Base-by-base conservation (phyloP, 2,329 filamentous ascomycete species). In the Aureobasidium namibiae region DNA sequence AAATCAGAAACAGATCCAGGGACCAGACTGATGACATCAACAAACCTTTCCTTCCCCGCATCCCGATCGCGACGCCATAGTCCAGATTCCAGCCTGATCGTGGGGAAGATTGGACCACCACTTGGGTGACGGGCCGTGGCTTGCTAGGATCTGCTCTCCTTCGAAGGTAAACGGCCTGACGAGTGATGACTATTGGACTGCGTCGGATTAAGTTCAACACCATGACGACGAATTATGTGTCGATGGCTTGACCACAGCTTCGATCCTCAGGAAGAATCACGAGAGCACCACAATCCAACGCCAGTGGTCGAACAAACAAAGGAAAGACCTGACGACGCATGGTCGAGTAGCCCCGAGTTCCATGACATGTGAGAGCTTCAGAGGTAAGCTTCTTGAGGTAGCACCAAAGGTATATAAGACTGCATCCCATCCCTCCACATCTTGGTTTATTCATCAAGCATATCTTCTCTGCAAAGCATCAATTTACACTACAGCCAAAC, bases 201-300 rank as follows among this genome's bases (percentile, higher is more conserved):
- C 38, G 36, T 4, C 18, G 36, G 36, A 41, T 53, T 41, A 36
- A 34, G 49, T 53, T 53, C 36, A 53, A 24, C 36, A 53, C 39
- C 52, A 56, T 56, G 52, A 56, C 39, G 52, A 56, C 52, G 52
- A 56, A 44, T 2, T 11, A 54, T 54, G 18, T 44, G 52, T 56
- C 52, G 52, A 56, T 56, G 52, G 52, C 39, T 44, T 44, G 39
- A 56, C 39, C 52, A 18, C 8, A 29, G 52, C 52, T 56, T 11
- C 52, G 52, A 56, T 56, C 52, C 29, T 44, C 52, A 44, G 38
- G 26, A 44, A 56, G 52, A 56, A 56, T 56, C 52, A 56, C 52
- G 52, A 56, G 52, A 56, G 52, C 52, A 44, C 39, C 29, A 23
- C 14, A 23, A 34, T 34, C 49, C 49, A 53, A 36, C 5, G n/a